A percentile compares a stretch with the other conserved stretches of the same genome.
These are phyloP conservation scores for Botrytis medusae DNA, from an alignment of 2,329 filamentous ascomycete genomes.

Conservation along the genomic window DNA sequence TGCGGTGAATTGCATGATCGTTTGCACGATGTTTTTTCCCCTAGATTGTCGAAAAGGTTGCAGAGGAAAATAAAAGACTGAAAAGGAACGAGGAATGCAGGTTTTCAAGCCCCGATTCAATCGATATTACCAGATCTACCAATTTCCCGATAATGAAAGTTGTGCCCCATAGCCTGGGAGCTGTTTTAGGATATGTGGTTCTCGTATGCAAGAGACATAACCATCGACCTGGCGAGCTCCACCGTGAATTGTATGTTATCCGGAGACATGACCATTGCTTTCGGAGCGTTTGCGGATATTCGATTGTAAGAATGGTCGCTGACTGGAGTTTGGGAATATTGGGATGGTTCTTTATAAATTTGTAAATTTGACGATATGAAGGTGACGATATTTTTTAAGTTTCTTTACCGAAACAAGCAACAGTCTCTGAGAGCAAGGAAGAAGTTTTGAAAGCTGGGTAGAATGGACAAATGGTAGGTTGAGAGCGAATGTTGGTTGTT, in stretches of 20 bases:
- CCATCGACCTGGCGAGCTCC: not conserved
- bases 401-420: not conserved
- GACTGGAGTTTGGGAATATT: not conserved
- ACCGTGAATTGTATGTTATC: not conserved
- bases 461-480: not conserved
- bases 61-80: not conserved
- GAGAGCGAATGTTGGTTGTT: not conserved
- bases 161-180: not conserved
- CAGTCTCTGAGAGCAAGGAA: not conserved
- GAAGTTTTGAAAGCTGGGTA: not conserved
- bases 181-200: constrained; percentile 8
- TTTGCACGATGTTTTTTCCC: not conserved
- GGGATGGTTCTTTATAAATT: not conserved
- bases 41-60: not conserved
- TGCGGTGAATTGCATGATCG: not conserved
- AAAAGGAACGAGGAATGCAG: not conserved
- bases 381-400: not conserved
- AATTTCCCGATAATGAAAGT: constrained; percentile 4
- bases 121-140: not conserved
- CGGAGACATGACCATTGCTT: not conserved
- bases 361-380: not conserved
- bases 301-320: not conserved
- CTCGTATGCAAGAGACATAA: constrained; percentile 7
- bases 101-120: not conserved
- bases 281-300: not conserved